Conservation (phyloP, 2,329 filamentous ascomycete genomes). For the Helminthosporium solani region DNA sequence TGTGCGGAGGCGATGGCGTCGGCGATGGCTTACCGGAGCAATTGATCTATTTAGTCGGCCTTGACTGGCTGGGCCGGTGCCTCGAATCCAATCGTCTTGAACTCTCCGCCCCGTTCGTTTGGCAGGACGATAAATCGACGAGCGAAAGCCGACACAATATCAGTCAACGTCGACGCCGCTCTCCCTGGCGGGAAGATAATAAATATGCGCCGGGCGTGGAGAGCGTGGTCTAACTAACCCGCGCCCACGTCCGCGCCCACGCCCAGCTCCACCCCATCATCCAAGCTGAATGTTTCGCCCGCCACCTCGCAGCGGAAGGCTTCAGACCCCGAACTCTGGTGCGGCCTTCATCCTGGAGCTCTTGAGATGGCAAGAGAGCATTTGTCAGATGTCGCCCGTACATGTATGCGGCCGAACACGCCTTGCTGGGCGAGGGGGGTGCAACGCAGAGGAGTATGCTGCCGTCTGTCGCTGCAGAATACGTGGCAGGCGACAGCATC, state of each 20-base stretch:
- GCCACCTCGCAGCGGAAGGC: too few species aligned
- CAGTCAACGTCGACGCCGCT: constrained; percentile 3
- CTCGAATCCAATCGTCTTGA: neutral
- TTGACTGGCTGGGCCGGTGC: neutral
- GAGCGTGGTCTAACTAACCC: constrained; percentile 22
- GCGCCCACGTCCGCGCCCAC: too few species aligned
- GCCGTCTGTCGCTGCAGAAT: constrained; percentile 21
- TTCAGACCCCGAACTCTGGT: too few species aligned
- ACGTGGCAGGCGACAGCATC: constrained; percentile 26
- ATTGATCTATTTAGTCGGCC: constrained; percentile 3
- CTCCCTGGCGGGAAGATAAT: constrained; percentile 17
- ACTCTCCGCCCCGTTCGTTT: too few species aligned
- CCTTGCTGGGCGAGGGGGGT: constrained; percentile 27
- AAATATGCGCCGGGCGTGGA: constrained; percentile 17
- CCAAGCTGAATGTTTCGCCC: too few species aligned
- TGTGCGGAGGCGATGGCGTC: too few species aligned
- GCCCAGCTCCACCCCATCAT: too few species aligned
- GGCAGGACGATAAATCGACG: constrained; percentile 1
- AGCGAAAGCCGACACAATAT: constrained; percentile 3
- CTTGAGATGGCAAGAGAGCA: constrained; percentile 27
- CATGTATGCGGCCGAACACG: constrained; percentile 17
- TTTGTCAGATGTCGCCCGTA: constrained; percentile 27
- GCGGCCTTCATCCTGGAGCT: constrained; percentile 25
- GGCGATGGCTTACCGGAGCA: constrained; percentile 21
- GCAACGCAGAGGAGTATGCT: constrained; percentile 24